These are phyloP conservation scores for Paecilomyces sp. DNA, from an alignment of 2,329 filamentous ascomycete genomes.

Conservation along the genomic window DNA sequence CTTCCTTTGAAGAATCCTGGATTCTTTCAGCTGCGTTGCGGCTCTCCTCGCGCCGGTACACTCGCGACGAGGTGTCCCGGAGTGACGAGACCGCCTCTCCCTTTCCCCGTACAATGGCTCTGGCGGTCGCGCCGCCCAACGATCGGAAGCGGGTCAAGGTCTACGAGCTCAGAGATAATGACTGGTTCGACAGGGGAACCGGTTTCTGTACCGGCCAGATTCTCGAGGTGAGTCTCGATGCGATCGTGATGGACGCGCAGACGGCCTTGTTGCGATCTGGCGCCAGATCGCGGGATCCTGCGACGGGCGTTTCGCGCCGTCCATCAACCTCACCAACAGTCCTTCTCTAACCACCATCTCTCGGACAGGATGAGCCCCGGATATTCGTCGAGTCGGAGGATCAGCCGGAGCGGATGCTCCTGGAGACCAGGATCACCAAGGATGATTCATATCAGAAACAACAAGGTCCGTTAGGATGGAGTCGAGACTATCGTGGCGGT, in stretches of 20 bases:
- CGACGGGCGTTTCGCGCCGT: slow-evolving; percentile 3
- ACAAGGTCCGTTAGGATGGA: slow-evolving; percentile 57
- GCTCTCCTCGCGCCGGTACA: slow-evolving; percentile 26
- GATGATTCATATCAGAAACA: slow-evolving; percentile 98
- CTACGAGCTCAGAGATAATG: slow-evolving; percentile 95
- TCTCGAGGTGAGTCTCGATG: slow-evolving; percentile 54
- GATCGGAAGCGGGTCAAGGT: slow-evolving; percentile 77
- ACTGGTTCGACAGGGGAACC: slow-evolving; percentile 97
- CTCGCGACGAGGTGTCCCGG: slow-evolving; percentile 28
- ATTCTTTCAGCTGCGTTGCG: background rate
- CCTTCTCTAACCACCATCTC: background rate
- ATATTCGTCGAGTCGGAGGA: slow-evolving; percentile 94
- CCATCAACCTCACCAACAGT: background rate
- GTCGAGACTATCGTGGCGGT: background rate
- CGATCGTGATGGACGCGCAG: background rate
- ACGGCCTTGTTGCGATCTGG: background rate
- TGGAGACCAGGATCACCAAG: slow-evolving; percentile 85
- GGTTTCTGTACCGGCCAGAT: slow-evolving; percentile 84
- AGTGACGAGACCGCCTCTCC: slow-evolving; percentile 30
- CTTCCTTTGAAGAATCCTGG: background rate
- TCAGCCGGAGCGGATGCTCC: slow-evolving; percentile 69
- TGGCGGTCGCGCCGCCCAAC: slow-evolving; percentile 41
- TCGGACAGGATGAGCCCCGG: slow-evolving; percentile 66
- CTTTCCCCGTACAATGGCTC: slow-evolving; percentile 37
- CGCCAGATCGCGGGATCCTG: slow-evolving; percentile 13